Conservation (phyloP, 345 rosid genomes). For the Gossypium rotundifolium region DNA sequence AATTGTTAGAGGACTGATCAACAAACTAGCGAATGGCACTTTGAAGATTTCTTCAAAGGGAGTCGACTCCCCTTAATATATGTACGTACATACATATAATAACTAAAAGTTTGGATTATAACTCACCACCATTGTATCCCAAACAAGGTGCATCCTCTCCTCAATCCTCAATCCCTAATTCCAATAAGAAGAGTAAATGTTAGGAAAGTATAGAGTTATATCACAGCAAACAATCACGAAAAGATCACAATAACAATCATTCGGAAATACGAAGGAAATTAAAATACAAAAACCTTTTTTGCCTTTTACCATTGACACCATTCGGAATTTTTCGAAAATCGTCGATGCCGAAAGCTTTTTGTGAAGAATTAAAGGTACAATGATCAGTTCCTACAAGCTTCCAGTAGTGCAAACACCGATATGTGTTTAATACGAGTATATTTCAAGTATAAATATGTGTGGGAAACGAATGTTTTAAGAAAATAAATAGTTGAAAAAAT, state of each 20-base stretch:
- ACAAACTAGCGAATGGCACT: no score
- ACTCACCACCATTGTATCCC: constrained; percentile 97
- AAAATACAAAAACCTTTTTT: no score
- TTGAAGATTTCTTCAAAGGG: no score
- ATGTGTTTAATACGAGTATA: no score
- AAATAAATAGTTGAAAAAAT: not conserved
- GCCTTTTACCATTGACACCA: constrained; percentile 80
- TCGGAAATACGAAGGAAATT: no score
- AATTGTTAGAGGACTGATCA: no score
- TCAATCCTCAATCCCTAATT: constrained; percentile 77
- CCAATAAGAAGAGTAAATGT: not conserved
- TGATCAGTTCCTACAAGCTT: constrained; percentile 80
- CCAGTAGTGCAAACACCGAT: not conserved
- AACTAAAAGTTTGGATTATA: not conserved
- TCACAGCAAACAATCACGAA: no score
- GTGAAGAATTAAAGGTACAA: constrained; percentile 78
- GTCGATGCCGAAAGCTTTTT: constrained; percentile 71
- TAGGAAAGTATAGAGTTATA: not conserved
- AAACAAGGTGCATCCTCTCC: constrained; percentile 94
- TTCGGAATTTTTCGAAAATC: constrained; percentile 92
- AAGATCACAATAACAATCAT: no score
- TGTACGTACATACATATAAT: no score
- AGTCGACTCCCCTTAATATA: no score
- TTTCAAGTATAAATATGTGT: not conserved
- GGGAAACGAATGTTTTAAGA: not conserved